Conservation (phyloP, 1,284 basidiomycete genomes). For the Ceratobasidium sp. region DNA sequence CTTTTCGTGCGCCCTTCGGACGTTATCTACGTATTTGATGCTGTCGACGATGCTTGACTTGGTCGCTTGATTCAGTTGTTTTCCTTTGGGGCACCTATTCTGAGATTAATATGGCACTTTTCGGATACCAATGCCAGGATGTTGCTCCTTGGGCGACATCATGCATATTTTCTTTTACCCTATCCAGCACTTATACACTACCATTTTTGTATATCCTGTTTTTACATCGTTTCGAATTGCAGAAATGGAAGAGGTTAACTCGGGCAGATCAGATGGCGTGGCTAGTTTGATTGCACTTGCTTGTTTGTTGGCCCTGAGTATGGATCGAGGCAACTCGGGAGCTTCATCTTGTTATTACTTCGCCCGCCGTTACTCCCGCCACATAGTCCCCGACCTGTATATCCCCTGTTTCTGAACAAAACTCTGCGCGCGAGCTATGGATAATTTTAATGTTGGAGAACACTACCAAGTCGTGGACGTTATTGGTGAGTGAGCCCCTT, state of each 20-base stretch:
- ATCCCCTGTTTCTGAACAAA: background rate
- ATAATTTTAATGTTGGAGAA: slow-evolving; percentile 39
- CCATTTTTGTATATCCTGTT: slow-evolving; percentile 31
- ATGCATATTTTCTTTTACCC: slow-evolving; percentile 33
- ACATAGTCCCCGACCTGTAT: background rate
- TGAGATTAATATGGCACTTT: slow-evolving; percentile 29
- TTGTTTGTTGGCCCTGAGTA: slow-evolving; percentile 29
- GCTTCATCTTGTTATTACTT: slow-evolving; percentile 12
- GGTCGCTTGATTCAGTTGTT: slow-evolving; percentile 3
- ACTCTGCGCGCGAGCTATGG: slow-evolving; percentile 21
- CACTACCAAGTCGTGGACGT: slow-evolving; percentile 78
- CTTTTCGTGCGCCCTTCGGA: slow-evolving; percentile 83
- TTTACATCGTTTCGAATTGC: slow-evolving; percentile 19
- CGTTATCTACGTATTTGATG: slow-evolving; percentile 83
- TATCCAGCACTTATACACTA: slow-evolving; percentile 36
- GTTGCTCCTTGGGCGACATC: slow-evolving; percentile 20
- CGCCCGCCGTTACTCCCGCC: slow-evolving; percentile 17
- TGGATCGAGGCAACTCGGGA: slow-evolving; percentile 37
- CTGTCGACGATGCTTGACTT: slow-evolving; percentile 52
- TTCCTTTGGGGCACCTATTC: slow-evolving; percentile 39
- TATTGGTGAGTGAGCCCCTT: slow-evolving; percentile 60
- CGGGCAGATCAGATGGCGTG: slow-evolving; percentile 16
- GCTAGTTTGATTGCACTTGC: slow-evolving; percentile 30
- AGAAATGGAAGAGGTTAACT: slow-evolving; percentile 24
- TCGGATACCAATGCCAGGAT: slow-evolving; percentile 30